Percentiles rank a stretch among this genome's conserved stretches.
These are phyloP conservation scores for Claviceps pazoutovae DNA, from an alignment of 2,329 filamentous ascomycete genomes.

Conservation along the genomic window DNA sequence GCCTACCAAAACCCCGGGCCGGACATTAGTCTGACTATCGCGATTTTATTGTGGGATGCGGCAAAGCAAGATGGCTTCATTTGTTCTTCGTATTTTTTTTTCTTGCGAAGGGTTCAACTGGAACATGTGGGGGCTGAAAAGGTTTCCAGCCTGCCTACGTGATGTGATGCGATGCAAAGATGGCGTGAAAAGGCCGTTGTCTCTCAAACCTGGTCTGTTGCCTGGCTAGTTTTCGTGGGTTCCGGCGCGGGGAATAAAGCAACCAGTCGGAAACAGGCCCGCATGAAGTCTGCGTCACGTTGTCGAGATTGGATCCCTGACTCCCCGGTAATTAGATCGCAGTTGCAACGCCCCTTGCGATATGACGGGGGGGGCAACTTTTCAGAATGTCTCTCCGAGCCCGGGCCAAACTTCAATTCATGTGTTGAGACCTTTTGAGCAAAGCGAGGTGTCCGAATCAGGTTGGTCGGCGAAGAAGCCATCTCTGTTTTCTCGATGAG, in stretches of 20 bases:
- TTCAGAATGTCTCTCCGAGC: too few relatives aligned
- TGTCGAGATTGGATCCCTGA: too few relatives aligned
- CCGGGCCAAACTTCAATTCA: too few relatives aligned
- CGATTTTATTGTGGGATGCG: neutral
- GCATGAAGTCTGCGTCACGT: neutral
- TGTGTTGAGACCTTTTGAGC: too few relatives aligned
- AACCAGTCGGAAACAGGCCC: neutral
- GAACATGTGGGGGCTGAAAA: neutral
- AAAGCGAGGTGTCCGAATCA: too few relatives aligned
- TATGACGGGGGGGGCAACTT: too few relatives aligned
- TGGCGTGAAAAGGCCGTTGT: neutral
- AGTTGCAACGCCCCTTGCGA: neutral
- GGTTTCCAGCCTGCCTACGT: neutral
- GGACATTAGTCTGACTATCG: too few relatives aligned
- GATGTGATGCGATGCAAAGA: neutral
- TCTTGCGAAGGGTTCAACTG: neutral
- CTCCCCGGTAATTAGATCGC: neutral
- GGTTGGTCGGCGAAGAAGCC: too few relatives aligned
- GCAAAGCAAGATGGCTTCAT: neutral
- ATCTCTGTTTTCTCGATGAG: too few relatives aligned
- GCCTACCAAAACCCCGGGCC: neutral
- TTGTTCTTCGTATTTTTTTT: neutral
- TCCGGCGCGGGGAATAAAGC: neutral
- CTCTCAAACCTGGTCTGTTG: too few relatives aligned
- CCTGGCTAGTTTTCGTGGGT: too few relatives aligned